phyloP scores from a whole-genome alignment of 257 asterid species.

The Ilex asprella region DNA sequence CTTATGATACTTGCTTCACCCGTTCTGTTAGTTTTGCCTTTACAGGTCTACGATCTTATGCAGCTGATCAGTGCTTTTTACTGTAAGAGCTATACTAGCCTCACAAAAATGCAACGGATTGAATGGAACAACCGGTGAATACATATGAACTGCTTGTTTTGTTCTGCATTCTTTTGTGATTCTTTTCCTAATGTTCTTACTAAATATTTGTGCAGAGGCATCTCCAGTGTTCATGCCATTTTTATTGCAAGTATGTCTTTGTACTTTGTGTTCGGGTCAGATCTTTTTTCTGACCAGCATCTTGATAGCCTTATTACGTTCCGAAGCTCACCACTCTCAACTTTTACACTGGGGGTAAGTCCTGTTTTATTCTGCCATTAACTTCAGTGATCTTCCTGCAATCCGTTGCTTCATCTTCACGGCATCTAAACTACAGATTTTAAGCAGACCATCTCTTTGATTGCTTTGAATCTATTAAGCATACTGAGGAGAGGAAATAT shows the following conservation, averaged over 20 bases:
- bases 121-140: constrained; percentile 96
- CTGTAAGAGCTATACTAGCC: constrained; percentile 64
- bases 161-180: constrained; percentile 9
- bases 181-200: constrained; percentile 22
- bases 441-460: not conserved
- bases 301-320: constrained; percentile 50
- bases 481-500: not conserved
- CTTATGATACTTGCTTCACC: constrained; percentile 7
- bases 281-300: constrained; percentile 61
- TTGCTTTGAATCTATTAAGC: not conserved
- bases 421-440: not conserved
- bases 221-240: constrained; percentile 89
- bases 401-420: not conserved
- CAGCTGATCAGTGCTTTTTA: constrained; percentile 76
- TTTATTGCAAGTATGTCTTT: constrained; percentile 59
- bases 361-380: not conserved
- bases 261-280: constrained; percentile 87
- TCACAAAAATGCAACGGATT: constrained; percentile 67
- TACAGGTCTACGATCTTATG: constrained; percentile 73
- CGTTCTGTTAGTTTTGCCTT: constrained; percentile 5
- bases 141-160: constrained; percentile 7
- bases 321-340: constrained; percentile 68
- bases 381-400: not conserved
- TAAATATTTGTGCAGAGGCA: constrained; percentile 54
- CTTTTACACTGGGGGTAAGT: constrained; percentile 79